Conservation (phyloP, 371 early-diverging fungal species). For the Nematocida parisii region DNA sequence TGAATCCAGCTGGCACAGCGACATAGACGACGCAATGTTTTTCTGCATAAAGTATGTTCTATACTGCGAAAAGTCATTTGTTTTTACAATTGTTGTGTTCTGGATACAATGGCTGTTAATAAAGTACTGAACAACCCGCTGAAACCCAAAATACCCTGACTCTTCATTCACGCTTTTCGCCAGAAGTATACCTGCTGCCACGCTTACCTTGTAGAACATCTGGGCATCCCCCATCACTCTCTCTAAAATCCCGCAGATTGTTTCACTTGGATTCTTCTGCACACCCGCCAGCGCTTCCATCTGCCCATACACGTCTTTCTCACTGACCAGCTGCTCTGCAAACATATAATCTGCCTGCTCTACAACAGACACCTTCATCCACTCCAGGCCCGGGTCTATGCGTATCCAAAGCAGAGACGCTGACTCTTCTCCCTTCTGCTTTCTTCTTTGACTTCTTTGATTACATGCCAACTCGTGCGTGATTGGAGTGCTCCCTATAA, state of each 20-base stretch:
- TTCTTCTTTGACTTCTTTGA: slow-evolving; percentile 63
- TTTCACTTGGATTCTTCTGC: slow-evolving; percentile 55
- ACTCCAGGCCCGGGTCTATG: slow-evolving; percentile 86
- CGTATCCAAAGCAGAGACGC: slow-evolving; percentile 88
- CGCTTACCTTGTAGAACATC: slow-evolving; percentile 82
- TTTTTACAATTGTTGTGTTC: slow-evolving; percentile 68
- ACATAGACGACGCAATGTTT: slow-evolving; percentile 63
- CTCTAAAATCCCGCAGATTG: slow-evolving; percentile 58
- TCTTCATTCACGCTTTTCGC: slow-evolving; percentile 71
- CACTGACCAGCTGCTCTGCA: slow-evolving; percentile 83
- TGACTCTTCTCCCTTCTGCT: slow-evolving; percentile 64
- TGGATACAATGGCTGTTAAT: slow-evolving; percentile 68
- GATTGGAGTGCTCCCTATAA: slow-evolving; percentile 54
- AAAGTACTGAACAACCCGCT: slow-evolving; percentile 70
- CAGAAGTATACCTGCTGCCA: slow-evolving; percentile 82
- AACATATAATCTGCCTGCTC: slow-evolving; percentile 91
- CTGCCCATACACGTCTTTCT: slow-evolving; percentile 88
- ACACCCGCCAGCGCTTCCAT: slow-evolving; percentile 72
- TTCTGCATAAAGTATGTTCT: slow-evolving; percentile 69
- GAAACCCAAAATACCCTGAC: slow-evolving; percentile 70
- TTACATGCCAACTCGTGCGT: slow-evolving; percentile 61
- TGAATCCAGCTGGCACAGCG: slow-evolving; percentile 53
- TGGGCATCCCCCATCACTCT: slow-evolving; percentile 75
- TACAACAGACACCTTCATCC: slow-evolving; percentile 81
- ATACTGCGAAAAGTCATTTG: slow-evolving; percentile 67